Base-by-base conservation (phyloP, 192 early-diverging fungal genomes). In the Linnemannia zychae region DNA sequence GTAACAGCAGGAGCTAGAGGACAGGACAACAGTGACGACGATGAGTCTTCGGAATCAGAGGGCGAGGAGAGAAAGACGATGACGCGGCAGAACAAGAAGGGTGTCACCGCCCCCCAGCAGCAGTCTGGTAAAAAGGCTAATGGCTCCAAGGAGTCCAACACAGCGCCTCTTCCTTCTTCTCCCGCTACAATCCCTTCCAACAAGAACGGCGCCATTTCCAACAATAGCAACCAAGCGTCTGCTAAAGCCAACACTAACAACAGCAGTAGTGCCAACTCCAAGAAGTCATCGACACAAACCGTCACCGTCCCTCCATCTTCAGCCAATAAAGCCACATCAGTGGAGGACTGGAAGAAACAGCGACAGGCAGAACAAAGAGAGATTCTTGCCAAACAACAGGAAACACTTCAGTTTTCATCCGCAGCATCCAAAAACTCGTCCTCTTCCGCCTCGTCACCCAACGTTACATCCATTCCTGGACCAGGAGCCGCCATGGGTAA, bases 401-500 rank as follows among this genome's bases (percentile, higher is more conserved):
- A 85, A 22, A 40, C 63, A 31, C 74, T 85, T 15, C 77, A 85
- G 48, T 85, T 85, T 67, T 68, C 83, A 11, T 74, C 72, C 18
- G 83, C 83, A 49, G 70, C 83, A 31, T 38, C 77, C 28, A 78
- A 71, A 48, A 79, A 79, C 74, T 24, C 77, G 15, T 71, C 77
- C 18, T 70, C 44, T 6, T 77, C 75, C 50, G 12, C 71, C 6
- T 85, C 83, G n/a, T 85, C 83, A 28, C 63, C 57, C 18, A 75
- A 79, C 36, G 66, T 76, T 49, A 22, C 66, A n/a, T 79, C 83
- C 57, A 79, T 85, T 76, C 74, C 83, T 46, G 83, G 83, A 76
- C 77, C 83, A 46, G 83, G 83, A n/a, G n/a, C n/a, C 15, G 78
- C 83, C 63, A 79, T 79, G 78, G 83, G 77, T 47, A 79, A 76